phyloP scores from a whole-genome alignment of 345 rosid species.

The Populus pruinosa region DNA sequence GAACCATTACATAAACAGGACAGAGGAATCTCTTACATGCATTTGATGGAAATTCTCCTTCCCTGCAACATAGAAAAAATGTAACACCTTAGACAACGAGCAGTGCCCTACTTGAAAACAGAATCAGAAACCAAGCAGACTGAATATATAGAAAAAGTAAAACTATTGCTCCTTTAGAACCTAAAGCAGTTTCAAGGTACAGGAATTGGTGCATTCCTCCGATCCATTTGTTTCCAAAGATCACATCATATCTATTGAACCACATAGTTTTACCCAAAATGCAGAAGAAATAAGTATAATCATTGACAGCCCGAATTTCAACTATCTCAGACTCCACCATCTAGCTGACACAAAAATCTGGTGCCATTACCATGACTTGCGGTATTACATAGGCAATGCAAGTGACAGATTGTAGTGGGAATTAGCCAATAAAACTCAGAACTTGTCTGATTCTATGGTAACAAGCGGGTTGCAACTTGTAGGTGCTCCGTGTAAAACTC shows the following conservation, averaged over 20 bases:
- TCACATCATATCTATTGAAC: background rate
- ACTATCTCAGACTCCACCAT: background rate
- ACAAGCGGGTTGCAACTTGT: background rate
- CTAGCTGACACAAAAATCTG: background rate
- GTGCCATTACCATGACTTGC: background rate
- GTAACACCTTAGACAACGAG: background rate
- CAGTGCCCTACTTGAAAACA: constrained; percentile 3
- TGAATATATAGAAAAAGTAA: background rate
- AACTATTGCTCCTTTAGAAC: background rate
- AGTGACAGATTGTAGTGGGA: background rate
- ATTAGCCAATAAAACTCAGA: background rate
- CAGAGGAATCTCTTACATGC: constrained; percentile 59
- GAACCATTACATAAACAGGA: constrained; percentile 18
- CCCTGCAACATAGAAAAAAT: constrained; percentile 45
- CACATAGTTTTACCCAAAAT: background rate
- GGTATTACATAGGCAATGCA: background rate
- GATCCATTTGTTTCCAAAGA: background rate
- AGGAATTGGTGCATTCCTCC: background rate
- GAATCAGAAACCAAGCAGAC: constrained; percentile 3
- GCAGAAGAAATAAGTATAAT: background rate
- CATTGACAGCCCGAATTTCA: background rate
- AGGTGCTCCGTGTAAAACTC: background rate
- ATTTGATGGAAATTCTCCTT: constrained; percentile 69
- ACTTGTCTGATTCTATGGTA: background rate
- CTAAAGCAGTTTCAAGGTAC: background rate